Base-by-base conservation (phyloP, 2,329 filamentous ascomycete species). In the Colletotrichum lindemuthianum region DNA sequence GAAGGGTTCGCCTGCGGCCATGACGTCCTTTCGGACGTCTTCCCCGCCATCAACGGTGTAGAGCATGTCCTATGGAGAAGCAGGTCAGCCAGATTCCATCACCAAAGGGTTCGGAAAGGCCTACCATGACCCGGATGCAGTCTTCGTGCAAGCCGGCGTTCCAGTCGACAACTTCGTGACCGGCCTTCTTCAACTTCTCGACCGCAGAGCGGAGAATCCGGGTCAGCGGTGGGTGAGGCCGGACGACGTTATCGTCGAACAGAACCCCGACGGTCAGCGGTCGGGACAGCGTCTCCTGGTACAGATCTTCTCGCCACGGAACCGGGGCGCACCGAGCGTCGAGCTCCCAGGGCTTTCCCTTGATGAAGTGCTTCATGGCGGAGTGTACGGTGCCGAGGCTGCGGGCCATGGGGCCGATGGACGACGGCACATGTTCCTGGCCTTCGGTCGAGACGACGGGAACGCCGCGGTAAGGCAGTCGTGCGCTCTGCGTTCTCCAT, bases 41-140 rank as follows among this genome's bases (percentile, higher is more conserved):
- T 90, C 86, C 12, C 87, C 82, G 6, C 88, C 88, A 57, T 90
- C 88, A 1, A 79, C 86, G 0, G 82, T 85, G 70, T 90, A 90
- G 69, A 83, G 90, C 32, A 79, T 74, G 67, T 90, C 87, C 85
- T 78, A n/a, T 2, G 12, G 2, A 4, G 2, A 4, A 13, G 5
- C n/a, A 5, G 3, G 6, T 53, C 3, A 53, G 48, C 24, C 24
- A 8, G 7, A 3, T 32, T 10, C 11, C 11, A 8, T 32, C 8
- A 43, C 3, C 8, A 10, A 3, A 24, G 3, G 37, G 15, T 41
- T 34, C 13, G 32, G 41, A 44, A 11, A 9, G 33, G 43, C 73
- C 68, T 65, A 82, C 81, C 80, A 88, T 86, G 9, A 87, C 77
- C 7, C 81, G 75, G 32, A 88, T 84, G 54, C 82, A 86, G n/a